A percentile compares a stretch with the other conserved stretches of the same genome.
These are phyloP conservation scores for Xylaria sp. DNA, from an alignment of 2,329 filamentous ascomycete species.

Conservation along the genomic window DNA sequence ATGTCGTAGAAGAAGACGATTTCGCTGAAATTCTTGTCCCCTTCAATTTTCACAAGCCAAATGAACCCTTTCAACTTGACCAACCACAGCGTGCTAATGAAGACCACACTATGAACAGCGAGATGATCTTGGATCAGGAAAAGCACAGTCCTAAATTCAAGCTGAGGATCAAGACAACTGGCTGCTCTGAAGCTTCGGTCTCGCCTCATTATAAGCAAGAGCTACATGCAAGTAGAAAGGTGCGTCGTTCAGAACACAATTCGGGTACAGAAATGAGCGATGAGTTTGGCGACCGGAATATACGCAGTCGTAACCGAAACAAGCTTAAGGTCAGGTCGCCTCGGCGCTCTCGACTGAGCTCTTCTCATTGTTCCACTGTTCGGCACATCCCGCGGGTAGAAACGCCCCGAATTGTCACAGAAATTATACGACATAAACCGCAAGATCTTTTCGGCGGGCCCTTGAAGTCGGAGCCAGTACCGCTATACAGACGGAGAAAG, in stretches of 20 bases:
- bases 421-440: slow-evolving; percentile 39
- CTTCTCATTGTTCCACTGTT: slow-evolving; percentile 42
- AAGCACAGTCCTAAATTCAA: slow-evolving; percentile 45
- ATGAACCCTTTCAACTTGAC: neutral
- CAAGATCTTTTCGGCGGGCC: slow-evolving; percentile 45
- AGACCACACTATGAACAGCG: neutral
- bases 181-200: slow-evolving; percentile 34
- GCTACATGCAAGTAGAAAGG: slow-evolving; percentile 30
- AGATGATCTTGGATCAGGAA: slow-evolving; percentile 26
- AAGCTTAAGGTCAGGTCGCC: slow-evolving; percentile 45
- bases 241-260: slow-evolving; percentile 22
- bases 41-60: slow-evolving; percentile 40
- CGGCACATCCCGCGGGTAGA: slow-evolving; percentile 39
- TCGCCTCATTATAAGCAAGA: slow-evolving; percentile 30
- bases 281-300: slow-evolving; percentile 17
- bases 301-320: slow-evolving; percentile 32
- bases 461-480: slow-evolving; percentile 35
- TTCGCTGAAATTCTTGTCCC: slow-evolving; percentile 47
- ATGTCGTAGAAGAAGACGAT: slow-evolving; percentile 43
- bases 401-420: slow-evolving; percentile 33
- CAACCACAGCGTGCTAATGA: neutral
- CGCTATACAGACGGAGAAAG: slow-evolving; percentile 36
- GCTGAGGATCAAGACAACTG: slow-evolving; percentile 43
- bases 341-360: slow-evolving; percentile 35
- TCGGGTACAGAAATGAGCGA: slow-evolving; percentile 32